phyloP scores from a whole-genome alignment of 352 stramenopile genomes.

The Phytophthora agathidicida region DNA sequence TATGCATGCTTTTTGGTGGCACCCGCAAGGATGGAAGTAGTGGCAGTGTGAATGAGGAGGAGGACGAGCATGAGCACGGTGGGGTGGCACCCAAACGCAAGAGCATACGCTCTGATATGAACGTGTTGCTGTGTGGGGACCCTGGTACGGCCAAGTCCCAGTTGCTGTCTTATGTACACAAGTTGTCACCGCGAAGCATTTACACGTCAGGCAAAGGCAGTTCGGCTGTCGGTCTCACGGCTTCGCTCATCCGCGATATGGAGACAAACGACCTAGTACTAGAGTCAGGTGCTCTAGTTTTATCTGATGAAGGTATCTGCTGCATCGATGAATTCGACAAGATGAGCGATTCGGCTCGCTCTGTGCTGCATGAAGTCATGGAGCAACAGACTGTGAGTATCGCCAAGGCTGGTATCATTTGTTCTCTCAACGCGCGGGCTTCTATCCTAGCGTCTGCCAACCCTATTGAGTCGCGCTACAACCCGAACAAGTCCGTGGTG shows the following conservation, averaged over 20 bases:
- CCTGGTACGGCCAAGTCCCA: slow-evolving; percentile 98
- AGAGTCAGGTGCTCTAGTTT: slow-evolving; percentile 96
- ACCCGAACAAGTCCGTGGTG: slow-evolving; percentile 97
- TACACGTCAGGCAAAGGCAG: slow-evolving; percentile 99
- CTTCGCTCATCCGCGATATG: slow-evolving; percentile 95
- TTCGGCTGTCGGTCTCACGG: slow-evolving; percentile 98
- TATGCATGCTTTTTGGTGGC: slow-evolving; percentile 99
- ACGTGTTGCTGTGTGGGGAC: slow-evolving; percentile 98
- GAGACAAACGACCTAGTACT: slow-evolving; percentile 98
- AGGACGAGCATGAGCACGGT: slow-evolving; percentile 37
- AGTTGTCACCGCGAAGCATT: slow-evolving; percentile 96
- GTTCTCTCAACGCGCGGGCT: slow-evolving; percentile 97
- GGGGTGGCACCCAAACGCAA: slow-evolving; percentile 55
- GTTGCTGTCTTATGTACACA: slow-evolving; percentile 97
- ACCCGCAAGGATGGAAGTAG: slow-evolving; percentile 82
- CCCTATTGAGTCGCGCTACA: slow-evolving; percentile 98
- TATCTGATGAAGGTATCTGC: slow-evolving; percentile 98
- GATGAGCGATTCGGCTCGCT: slow-evolving; percentile 97
- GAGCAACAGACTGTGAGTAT: slow-evolving; percentile 99
- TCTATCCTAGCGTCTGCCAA: slow-evolving; percentile 99
- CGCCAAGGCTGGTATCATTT: slow-evolving; percentile 99
- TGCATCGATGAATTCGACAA: slow-evolving; percentile 99
- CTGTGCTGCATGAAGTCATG: slow-evolving; percentile 99
- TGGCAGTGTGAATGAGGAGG: slow-evolving; percentile 52
- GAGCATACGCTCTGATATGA: slow-evolving; percentile 96